A percentile compares a stretch with the other conserved stretches of the same genome.
Conservation (phyloP, 352 stramenopile genomes). For the Phytophthora quininea region DNA sequence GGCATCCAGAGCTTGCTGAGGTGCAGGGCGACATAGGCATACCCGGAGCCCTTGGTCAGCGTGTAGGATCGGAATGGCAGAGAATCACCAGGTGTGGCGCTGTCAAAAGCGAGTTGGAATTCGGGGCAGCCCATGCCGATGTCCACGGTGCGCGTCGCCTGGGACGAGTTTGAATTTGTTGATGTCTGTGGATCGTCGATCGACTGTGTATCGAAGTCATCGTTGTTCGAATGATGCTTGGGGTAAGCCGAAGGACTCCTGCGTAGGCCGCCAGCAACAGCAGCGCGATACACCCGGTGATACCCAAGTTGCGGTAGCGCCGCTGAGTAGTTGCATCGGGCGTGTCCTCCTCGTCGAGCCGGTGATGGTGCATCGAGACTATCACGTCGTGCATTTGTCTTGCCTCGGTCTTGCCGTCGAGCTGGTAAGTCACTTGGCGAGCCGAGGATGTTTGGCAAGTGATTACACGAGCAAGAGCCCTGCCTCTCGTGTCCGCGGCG, state of each 20-base stretch:
- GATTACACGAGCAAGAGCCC: not conserved
- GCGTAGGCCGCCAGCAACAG: conserved; percentile 25
- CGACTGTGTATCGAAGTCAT: conserved; percentile 12
- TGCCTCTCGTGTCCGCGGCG: not conserved
- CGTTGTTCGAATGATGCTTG: conserved; percentile 10
- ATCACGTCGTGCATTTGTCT: conserved; percentile 26
- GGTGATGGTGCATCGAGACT: conserved; percentile 23
- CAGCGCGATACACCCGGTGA: conserved; percentile 23
- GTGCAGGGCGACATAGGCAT: conserved; percentile 59
- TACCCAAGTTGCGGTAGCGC: conserved; percentile 21
- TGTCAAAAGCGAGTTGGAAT: conserved; percentile 51
- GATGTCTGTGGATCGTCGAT: conserved; percentile 5
- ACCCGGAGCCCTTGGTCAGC: conserved; percentile 57
- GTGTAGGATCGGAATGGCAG: conserved; percentile 53
- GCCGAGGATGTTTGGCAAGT: conserved; percentile 13
- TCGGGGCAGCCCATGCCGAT: conserved; percentile 58
- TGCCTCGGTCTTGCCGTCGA: not conserved
- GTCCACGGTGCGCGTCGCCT: conserved; percentile 20
- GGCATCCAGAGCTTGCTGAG: conserved; percentile 57
- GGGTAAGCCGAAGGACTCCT: not conserved
- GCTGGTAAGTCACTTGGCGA: conserved; percentile 5
- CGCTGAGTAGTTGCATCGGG: not conserved
- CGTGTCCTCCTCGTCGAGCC: conserved; percentile 15
- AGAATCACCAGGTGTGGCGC: conserved; percentile 31
- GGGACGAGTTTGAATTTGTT: conserved; percentile 16